Base-by-base conservation (phyloP, 2,329 filamentous ascomycete genomes). In the Xylaria sp. region DNA sequence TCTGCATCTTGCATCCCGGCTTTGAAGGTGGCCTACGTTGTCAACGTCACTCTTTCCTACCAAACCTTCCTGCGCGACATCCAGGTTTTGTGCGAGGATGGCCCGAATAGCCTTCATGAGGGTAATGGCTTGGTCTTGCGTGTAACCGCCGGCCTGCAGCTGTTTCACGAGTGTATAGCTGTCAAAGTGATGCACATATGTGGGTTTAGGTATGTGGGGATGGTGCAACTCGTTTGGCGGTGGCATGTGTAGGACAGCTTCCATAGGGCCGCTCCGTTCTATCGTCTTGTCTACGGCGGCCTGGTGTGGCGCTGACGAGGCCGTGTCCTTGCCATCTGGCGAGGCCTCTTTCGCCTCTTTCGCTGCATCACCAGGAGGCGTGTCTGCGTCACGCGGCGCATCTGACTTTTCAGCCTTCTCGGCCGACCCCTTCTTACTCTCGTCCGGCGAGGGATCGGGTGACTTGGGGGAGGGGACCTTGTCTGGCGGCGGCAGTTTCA, bases 171-270 rank as follows among this genome's bases (percentile, higher is more conserved):
- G 87, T 15, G 90, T 91, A 81, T 96, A 99, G 28, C 91, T 97
- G 82, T 99, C 95, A 81, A 99, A 99, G 82, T 98, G 94, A 82
- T 99, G 96, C 41, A 97, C 90, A 78, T 97, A 97, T 0, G 91
- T 92, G 8, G 92, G 89, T 0, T 93, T 88, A 57, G 89, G 86
- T 78, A 92, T 87, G 78, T 94, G 90, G 4, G 91, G 91, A 25
- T 74, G 78, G 3, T 72, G 73, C 25, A 68, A 65, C 20, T 52
- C 28, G 52, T 74, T 70, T n/a, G 80, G 80, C 18, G 78, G 78
- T 28, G 77, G 79, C 73, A 79, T 80, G 71, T 81, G 78, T 4
- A 84, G 74, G 5, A 89, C 84, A 1, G 84, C 84, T 67, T 88
- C 85, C 68, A 88, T 82, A 1, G 85, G 84, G 1, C 84, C 83